Evolutionary conservation across 2,329 filamentous ascomycete genomes (phyloP), one percentile per base, ranked within the genome.

Genomic region (Fusarium torreyae): DNA sequence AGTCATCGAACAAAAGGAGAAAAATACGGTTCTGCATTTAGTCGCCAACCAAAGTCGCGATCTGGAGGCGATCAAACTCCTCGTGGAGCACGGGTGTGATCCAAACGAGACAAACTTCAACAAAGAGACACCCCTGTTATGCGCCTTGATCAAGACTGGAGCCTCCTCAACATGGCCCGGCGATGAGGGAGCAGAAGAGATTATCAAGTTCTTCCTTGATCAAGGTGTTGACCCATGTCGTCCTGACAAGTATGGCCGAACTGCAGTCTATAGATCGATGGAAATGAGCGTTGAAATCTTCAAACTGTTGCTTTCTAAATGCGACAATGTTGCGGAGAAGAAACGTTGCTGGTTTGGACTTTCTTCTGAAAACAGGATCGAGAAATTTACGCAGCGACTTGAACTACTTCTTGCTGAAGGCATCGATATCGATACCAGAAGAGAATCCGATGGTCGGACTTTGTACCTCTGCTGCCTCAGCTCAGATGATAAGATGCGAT

Each of bases 31-130:
- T 4, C 13, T 73, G 10, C 63, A 73, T 38, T 10, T 36, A 7
- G 53, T 62, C 7, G 28, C 54, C 2, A 11, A 9, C 0, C 4
- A 15, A 3, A 31, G 20, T 8, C 44, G 22, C 2, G 46, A 58
- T 14, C 18, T 53, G 6, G 44, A 69, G 3, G 46, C 31, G 7
- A 34, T 72, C 2, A 44, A 50, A 10, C 51, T 70, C 15, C 56
- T 73, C 7, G 36, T 73, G 3, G 44, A 73, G 14, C 42, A 54
- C 22, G 70, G 71, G 7, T 53, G 46, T 18, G 51, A 73, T n/a
- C 46, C 42, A 5, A 66, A 66, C n/a, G 38, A 57, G 17, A 49
- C 28, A 36, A 39, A 34, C 2, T 18, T 5, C 2, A 0, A 11
- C 3, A 57, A 62, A 3, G 17, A 36, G 13, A 61, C 63, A 7